phyloP scores from a whole-genome alignment of 805 yeast species.

The Starmera pachycereana region DNA sequence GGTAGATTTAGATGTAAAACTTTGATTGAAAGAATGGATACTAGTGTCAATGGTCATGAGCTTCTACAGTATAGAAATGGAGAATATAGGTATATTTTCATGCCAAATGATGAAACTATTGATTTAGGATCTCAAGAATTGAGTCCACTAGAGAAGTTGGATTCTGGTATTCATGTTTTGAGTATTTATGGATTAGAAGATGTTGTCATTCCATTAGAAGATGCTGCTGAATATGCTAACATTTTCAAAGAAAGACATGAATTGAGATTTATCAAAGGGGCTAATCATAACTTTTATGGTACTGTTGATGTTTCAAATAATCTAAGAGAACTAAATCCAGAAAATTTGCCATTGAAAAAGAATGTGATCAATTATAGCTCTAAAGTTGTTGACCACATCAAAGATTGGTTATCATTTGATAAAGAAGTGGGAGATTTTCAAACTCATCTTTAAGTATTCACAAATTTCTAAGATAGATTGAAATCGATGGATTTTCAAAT shows the following conservation, averaged over 20 bases:
- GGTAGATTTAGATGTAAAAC: conserved; percentile 54
- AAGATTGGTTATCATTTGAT: conserved; percentile 36
- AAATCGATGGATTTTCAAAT: conserved; percentile 57
- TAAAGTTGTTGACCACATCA: conserved; percentile 37
- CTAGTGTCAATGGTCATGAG: conserved; percentile 24
- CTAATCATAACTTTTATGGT: conserved; percentile 80
- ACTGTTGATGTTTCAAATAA: conserved; percentile 23
- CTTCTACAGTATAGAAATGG: conserved; percentile 42
- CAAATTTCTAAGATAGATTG: conserved; percentile 44
- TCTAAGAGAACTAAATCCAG: conserved; percentile 23
- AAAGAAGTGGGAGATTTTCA: conserved; percentile 46
- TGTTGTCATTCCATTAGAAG: conserved; percentile 51
- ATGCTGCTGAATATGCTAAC: conserved; percentile 50
- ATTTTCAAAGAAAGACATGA: conserved; percentile 44
- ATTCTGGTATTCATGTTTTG: conserved; percentile 41
- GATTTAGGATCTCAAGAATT: conserved; percentile 42
- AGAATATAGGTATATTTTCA: conserved; percentile 26
- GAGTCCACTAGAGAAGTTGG: conserved; percentile 27
- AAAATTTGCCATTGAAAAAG: conserved; percentile 31
- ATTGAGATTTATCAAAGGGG: conserved; percentile 48
- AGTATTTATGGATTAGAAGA: conserved; percentile 69
- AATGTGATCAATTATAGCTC: conserved; percentile 49
- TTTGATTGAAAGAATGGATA: conserved; percentile 29
- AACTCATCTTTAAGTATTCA: conserved; percentile 25
- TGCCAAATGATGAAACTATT: conserved; percentile 40